Base-by-base conservation (phyloP, 495 filamentous ascomycete genomes). In the Echria macrotheca region DNA sequence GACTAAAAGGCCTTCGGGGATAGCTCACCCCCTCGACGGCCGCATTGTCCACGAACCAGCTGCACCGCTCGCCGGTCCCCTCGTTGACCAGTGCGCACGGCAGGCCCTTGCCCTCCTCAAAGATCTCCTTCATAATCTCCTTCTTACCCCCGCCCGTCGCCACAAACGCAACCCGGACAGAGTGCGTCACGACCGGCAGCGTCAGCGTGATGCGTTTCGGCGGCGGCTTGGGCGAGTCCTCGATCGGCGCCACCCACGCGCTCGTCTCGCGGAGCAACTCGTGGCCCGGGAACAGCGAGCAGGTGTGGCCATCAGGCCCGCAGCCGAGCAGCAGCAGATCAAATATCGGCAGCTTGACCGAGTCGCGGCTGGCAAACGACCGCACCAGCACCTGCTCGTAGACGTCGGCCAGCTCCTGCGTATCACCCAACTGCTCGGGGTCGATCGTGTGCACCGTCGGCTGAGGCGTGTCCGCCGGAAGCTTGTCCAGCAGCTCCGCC, bases 221-320 rank as follows among this genome's bases (percentile, higher is more conserved):
- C 15, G 93, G 93, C 19, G 91, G 90, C 79, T 98, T 98, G 24
- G 93, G 93, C 18, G 87, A 94, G 69, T 96, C 86, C 61, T 82
- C 82, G 57, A 95, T 89, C 3, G 91, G 78, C 4, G 86, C 84
- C 9, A 96, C 89, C 93, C 93, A 98, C 26, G 90, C 91, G 57
- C 85, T 83, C 49, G 81, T 81, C 73, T 97, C 93, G 33, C 91
- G 80, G 52, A 98, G 74, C 32, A 97, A 74, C 36, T 82, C 81
- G 55, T 96, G 91, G 21, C 85, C 84, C 5, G 93, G 94, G 73
- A 98, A 98, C 23, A 97, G 75, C 56, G 84, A 89, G 84, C 94
- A 97, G 19, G 93, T 96, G 69, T 98, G 93, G 29, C 93, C 93
- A 63, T 98, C 93, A 12, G 91, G 93, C 3, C 93, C 93, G 57